Percentiles rank a stretch among this genome's conserved stretches.
Conservation (phyloP, 345 rosid genomes). For the Pugionium cornutum region DNA sequence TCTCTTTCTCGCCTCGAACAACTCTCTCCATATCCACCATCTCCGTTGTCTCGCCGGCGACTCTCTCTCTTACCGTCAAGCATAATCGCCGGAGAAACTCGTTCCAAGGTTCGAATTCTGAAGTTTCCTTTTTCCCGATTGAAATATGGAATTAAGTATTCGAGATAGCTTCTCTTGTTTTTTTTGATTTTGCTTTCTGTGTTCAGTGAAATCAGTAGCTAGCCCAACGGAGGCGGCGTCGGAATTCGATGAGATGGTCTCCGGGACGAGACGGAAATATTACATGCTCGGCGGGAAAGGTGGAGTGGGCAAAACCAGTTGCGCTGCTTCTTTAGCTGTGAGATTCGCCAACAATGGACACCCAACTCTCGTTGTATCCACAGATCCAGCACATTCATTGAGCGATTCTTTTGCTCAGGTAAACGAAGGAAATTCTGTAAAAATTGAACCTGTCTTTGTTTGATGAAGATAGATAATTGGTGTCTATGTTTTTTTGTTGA, state of each 20-base stretch:
- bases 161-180: background rate
- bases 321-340: constrained; percentile 98
- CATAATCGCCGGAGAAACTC: constrained; percentile 41
- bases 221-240: constrained; percentile 69
- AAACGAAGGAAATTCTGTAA: background rate
- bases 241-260: constrained; percentile 86
- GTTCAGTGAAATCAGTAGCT: constrained; percentile 81
- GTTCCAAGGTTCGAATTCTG: constrained; percentile 48
- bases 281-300: constrained; percentile 98
- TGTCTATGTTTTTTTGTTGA: constrained; percentile 6
- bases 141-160: constrained; percentile 4
- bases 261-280: constrained; percentile 82
- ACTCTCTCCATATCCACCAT: constrained; percentile 17
- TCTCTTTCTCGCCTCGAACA: constrained; percentile 47
- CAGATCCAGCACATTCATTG: constrained; percentile 97
- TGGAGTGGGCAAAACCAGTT: constrained; percentile 97
- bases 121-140: constrained; percentile 9
- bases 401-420: constrained; percentile 99
- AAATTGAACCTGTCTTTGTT: background rate
- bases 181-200: constrained; percentile 26
- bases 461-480: constrained; percentile 11
- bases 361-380: constrained; percentile 95
- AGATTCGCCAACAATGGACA: constrained; percentile 94
- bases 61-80: constrained; percentile 44
- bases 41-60: constrained; percentile 37